phyloP scores from a whole-genome alignment of 139 green algal species.

The Trebouxia sp. region DNA sequence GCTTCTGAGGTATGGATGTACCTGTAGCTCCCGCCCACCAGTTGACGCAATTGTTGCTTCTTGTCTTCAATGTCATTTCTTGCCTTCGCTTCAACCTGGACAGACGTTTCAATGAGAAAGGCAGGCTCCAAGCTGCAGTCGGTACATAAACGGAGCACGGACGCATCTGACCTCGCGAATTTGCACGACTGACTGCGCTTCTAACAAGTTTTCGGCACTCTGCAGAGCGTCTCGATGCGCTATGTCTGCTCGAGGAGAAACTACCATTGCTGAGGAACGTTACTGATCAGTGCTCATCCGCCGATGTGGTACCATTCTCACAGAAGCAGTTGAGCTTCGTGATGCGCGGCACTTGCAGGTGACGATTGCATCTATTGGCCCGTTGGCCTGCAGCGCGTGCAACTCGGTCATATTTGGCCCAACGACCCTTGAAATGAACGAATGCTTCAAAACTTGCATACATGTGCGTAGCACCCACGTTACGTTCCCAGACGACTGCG shows the following conservation, averaged over 20 bases:
- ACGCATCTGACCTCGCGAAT: slow-evolving; percentile 66
- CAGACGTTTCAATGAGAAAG: neutral
- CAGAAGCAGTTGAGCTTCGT: no score
- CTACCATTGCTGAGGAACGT: neutral
- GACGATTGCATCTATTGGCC: no score
- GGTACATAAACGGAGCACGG: neutral
- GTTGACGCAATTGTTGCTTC: slow-evolving; percentile 80
- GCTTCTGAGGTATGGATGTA: neutral
- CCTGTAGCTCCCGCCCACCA: slow-evolving; percentile 90
- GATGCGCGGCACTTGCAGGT: no score
- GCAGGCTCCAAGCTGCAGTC: neutral
- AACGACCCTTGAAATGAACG: no score
- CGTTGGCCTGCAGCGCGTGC: no score
- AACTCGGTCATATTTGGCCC: no score
- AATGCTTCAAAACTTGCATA: no score
- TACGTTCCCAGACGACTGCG: no score
- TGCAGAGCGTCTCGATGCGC: slow-evolving; percentile 42
- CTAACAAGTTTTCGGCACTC: slow-evolving; percentile 80
- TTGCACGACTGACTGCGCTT: slow-evolving; percentile 76
- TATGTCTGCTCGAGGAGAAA: neutral
- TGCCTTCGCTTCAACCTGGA: slow-evolving; percentile 78
- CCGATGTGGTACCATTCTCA: neutral
- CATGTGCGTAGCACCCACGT: no score
- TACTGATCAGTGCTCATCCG: neutral
- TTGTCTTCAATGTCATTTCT: slow-evolving; percentile 89